A percentile compares a stretch with the other conserved stretches of the same genome.
Conservation (phyloP, 2,329 filamentous ascomycete genomes). For the Xylariomycetidae sp. region DNA sequence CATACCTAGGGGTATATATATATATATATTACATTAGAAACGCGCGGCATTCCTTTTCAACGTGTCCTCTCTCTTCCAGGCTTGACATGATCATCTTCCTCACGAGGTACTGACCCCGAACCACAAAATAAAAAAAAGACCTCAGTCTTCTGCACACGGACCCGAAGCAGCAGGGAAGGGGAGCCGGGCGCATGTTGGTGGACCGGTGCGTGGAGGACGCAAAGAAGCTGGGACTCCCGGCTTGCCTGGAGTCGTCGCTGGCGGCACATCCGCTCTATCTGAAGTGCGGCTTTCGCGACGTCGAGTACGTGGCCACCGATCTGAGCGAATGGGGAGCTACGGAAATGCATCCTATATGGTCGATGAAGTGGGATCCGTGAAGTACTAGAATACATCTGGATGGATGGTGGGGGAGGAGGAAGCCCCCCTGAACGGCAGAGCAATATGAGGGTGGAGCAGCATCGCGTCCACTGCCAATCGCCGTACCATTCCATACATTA, state of each 20-base stretch:
- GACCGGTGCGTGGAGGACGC: conserved; percentile 33
- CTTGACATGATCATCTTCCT: conserved; percentile 1
- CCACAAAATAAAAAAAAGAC: conserved; percentile 20
- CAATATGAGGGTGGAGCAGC: no score
- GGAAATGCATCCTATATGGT: conserved; percentile 17
- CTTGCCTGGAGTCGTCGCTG: conserved; percentile 33
- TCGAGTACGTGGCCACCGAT: conserved; percentile 23
- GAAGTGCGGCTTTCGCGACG: conserved; percentile 34
- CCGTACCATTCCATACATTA: no score
- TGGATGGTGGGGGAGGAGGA: no score
- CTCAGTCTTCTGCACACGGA: conserved; percentile 34
- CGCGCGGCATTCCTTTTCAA: no score
- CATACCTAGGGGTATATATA: not conserved
- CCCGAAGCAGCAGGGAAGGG: conserved; percentile 35
- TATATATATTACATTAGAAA: not conserved
- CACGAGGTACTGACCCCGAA: no score
- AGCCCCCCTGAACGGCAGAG: no score
- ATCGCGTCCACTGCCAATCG: no score
- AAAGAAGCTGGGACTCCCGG: conserved; percentile 26
- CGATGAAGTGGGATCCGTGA: conserved; percentile 20
- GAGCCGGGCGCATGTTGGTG: conserved; percentile 34
- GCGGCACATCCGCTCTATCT: conserved; percentile 32
- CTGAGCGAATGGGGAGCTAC: conserved; percentile 27
- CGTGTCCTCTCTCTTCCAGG: not conserved
- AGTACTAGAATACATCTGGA: no score